A percentile compares a stretch with the other conserved stretches of the same genome.
phyloP scores from a whole-genome alignment of 192 early-diverging fungal genomes.

The Entomortierella lignicola region DNA sequence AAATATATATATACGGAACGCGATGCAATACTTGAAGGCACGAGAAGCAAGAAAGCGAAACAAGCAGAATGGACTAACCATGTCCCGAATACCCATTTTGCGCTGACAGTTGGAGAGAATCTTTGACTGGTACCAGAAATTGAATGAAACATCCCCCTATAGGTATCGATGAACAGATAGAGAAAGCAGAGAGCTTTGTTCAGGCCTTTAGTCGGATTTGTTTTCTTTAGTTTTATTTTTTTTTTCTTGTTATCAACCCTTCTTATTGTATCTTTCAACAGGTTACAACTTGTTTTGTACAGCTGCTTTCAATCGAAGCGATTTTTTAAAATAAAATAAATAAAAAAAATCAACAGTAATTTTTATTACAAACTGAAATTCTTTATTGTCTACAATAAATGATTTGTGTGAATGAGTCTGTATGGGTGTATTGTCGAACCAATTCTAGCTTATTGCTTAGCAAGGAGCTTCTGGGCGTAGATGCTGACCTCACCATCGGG shows the following conservation, averaged over 20 bases:
- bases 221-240: not conserved
- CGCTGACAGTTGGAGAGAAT: not conserved
- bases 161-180: not conserved
- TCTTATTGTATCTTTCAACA: not conserved
- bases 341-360: not conserved
- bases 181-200: conserved; percentile 18
- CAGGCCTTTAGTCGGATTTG: not conserved
- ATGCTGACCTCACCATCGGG: conserved; percentile 68
- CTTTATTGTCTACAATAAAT: no score
- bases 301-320: not conserved
- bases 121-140: not conserved
- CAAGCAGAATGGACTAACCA: not conserved
- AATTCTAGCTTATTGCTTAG: no score
- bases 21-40: not conserved
- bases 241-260: conserved; percentile 2
- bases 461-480: conserved; percentile 14
- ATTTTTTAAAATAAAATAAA: no score
- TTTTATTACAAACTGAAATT: no score
- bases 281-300: not conserved
- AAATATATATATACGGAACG: not conserved
- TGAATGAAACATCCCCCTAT: not conserved
- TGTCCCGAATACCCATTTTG: no score
- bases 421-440: no score
- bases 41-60: not conserved
- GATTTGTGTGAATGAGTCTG: no score